These are phyloP conservation scores for Colletotrichum euphorbiae DNA, from an alignment of 2,329 filamentous ascomycete species.

Conservation along the genomic window DNA sequence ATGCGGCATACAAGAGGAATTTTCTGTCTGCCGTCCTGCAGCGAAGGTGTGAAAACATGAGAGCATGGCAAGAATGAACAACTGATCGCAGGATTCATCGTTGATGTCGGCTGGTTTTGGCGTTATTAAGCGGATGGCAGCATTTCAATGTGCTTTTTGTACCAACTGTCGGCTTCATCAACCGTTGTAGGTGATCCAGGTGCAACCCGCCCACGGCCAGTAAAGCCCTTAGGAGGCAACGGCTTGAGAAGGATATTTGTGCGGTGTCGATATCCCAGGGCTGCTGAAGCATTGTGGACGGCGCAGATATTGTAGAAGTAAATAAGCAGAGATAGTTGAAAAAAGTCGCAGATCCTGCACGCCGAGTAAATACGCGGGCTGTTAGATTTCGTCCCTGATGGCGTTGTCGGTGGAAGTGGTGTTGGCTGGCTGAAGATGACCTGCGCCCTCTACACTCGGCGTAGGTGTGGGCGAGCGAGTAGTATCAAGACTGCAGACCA, in stretches of 20 bases:
- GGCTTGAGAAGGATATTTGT: neutral
- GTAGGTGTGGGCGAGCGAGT: neutral
- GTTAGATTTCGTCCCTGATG: neutral
- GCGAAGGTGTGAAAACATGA: neutral
- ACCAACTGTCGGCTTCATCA: neutral
- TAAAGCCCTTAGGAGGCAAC: neutral
- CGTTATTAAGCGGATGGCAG: neutral
- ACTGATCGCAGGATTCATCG: slow-evolving; percentile 1
- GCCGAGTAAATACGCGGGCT: neutral
- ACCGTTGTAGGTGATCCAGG: neutral
- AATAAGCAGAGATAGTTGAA: neutral
- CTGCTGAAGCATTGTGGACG: neutral
- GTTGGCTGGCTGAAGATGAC: neutral
- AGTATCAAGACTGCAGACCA: neutral
- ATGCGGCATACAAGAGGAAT: neutral
- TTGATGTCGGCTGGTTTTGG: neutral
- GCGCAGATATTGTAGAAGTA: neutral
- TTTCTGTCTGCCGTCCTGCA: neutral
- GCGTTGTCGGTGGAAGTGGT: neutral
- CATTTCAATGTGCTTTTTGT: neutral
- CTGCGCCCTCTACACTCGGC: neutral
- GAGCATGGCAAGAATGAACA: neutral
- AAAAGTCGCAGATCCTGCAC: neutral
- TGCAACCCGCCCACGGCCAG: neutral
- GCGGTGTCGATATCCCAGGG: neutral